Evolutionary conservation across 1,284 basidiomycete species (phyloP).

Genomic region (Cutaneotrichosporon spelunceum): DNA sequence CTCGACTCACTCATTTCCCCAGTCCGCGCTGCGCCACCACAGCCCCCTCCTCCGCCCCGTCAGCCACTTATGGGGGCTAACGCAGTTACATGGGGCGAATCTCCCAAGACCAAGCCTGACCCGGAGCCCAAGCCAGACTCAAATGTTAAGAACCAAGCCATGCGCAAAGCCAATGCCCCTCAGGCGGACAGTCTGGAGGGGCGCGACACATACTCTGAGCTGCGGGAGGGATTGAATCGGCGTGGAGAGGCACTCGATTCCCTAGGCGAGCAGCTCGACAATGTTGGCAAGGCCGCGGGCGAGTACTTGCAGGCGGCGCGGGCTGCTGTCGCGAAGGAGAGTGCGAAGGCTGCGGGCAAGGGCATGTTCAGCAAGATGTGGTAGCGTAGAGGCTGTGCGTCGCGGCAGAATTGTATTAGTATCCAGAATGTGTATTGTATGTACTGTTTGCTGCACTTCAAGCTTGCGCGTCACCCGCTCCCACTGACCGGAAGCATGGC

Average conservation of each 20-base stretch:
- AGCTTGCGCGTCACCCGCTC: no score
- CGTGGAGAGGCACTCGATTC: slow-evolving; percentile 39
- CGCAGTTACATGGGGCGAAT: slow-evolving; percentile 39
- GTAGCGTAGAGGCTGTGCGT: background rate
- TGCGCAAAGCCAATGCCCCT: slow-evolving; percentile 30
- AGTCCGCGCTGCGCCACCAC: slow-evolving; percentile 35
- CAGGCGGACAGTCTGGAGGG: slow-evolving; percentile 36
- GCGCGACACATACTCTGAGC: slow-evolving; percentile 47
- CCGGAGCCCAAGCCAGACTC: background rate
- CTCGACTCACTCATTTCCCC: slow-evolving; percentile 45
- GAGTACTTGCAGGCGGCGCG: slow-evolving; percentile 42
- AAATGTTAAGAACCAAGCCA: background rate
- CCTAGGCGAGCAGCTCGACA: slow-evolving; percentile 41
- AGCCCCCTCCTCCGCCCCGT: slow-evolving; percentile 34
- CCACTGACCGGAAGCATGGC: background rate
- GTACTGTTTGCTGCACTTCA: background rate
- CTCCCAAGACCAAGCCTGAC: slow-evolving; percentile 29
- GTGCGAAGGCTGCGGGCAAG: slow-evolving; percentile 35
- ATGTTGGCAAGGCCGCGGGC: slow-evolving; percentile 35
- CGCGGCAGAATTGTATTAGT: background rate
- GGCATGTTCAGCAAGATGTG: slow-evolving; percentile 4
- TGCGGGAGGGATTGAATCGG: slow-evolving; percentile 38
- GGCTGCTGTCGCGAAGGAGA: slow-evolving; percentile 47
- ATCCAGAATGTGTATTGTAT: background rate
- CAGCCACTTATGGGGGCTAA: slow-evolving; percentile 48